Conservation (phyloP, 148 eudicot species). For the Simmondsia chinensis region DNA sequence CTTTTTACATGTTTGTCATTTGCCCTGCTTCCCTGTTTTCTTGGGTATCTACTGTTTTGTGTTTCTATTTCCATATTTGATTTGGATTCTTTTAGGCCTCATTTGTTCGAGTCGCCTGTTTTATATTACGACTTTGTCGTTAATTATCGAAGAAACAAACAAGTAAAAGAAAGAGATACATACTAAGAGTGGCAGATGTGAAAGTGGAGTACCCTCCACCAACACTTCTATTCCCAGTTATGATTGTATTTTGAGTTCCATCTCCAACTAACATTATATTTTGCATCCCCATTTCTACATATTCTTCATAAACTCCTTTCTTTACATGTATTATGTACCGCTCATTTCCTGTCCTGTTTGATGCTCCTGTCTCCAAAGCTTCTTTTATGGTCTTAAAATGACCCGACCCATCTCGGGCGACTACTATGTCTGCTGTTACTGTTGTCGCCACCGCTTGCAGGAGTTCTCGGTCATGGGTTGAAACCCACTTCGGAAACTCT, state of each 20-base stretch:
- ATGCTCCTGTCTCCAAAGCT: slow-evolving; percentile 59
- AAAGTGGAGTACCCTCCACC: slow-evolving; percentile 88
- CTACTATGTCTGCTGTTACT: slow-evolving; percentile 58
- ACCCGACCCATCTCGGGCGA: slow-evolving; percentile 64
- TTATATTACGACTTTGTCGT: too few species aligned
- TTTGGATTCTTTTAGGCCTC: too few species aligned
- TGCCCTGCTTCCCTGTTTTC: too few species aligned
- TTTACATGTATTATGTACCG: slow-evolving; percentile 65
- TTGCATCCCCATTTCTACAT: slow-evolving; percentile 76
- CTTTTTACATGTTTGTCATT: too few species aligned
- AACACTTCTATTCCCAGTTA: slow-evolving; percentile 59
- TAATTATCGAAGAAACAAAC: too few species aligned
- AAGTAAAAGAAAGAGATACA: too few species aligned
- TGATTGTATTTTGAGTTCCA: slow-evolving; percentile 61
- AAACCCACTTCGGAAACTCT: slow-evolving; percentile 62
- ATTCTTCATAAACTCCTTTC: slow-evolving; percentile 74
- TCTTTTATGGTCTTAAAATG: slow-evolving; percentile 40
- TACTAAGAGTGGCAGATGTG: slow-evolving; percentile 84
- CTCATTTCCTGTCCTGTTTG: slow-evolving; percentile 42
- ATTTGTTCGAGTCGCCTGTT: too few species aligned
- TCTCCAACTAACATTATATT: slow-evolving; percentile 80
- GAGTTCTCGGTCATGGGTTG: slow-evolving; percentile 50
- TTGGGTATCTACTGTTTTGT: too few species aligned
- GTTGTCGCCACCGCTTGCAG: slow-evolving; percentile 25
- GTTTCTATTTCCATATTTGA: too few species aligned